These are phyloP conservation scores for Bruguiera hainesii DNA, from an alignment of 441 rosid species.

Conservation along the genomic window DNA sequence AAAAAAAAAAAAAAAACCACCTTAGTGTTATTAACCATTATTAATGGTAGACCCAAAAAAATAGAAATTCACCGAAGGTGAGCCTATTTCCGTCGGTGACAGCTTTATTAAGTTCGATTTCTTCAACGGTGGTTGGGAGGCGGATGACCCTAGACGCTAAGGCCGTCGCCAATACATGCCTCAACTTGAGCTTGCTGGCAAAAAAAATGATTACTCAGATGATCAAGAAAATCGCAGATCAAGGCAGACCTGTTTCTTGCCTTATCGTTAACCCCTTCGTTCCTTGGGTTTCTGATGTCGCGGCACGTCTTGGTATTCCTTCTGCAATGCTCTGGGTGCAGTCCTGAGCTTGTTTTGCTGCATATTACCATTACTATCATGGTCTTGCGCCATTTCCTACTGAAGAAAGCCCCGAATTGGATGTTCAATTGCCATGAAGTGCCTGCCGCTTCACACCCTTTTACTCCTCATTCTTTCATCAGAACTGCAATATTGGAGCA, in stretches of 20 bases:
- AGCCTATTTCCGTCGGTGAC: conserved; percentile 48
- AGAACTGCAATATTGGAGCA: conserved; percentile 48
- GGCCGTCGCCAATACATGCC: conserved; percentile 35
- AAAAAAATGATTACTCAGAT: conserved; percentile 39
- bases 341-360: conserved; percentile 63
- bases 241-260: conserved; percentile 60
- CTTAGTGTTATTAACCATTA: no score
- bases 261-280: conserved; percentile 71
- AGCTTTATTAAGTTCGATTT: conserved; percentile 66
- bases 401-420: conserved; percentile 40
- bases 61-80: conserved; percentile 4
- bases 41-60: no score
- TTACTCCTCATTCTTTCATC: conserved; percentile 36
- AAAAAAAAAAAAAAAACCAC: no score
- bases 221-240: conserved; percentile 36
- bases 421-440: conserved; percentile 72
- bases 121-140: conserved; percentile 47
- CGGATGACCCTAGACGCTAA: conserved; percentile 38
- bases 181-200: conserved; percentile 55
- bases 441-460: conserved; percentile 63
- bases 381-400: conserved; percentile 42
- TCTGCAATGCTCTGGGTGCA: conserved; percentile 89
- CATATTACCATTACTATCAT: conserved; percentile 52
- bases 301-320: conserved; percentile 57
- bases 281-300: conserved; percentile 79